A percentile compares a stretch with the other conserved stretches of the same genome.
Evolutionary conservation across 345 rosid genomes (phyloP).

Genomic region (Corchorus capsularis): DNA sequence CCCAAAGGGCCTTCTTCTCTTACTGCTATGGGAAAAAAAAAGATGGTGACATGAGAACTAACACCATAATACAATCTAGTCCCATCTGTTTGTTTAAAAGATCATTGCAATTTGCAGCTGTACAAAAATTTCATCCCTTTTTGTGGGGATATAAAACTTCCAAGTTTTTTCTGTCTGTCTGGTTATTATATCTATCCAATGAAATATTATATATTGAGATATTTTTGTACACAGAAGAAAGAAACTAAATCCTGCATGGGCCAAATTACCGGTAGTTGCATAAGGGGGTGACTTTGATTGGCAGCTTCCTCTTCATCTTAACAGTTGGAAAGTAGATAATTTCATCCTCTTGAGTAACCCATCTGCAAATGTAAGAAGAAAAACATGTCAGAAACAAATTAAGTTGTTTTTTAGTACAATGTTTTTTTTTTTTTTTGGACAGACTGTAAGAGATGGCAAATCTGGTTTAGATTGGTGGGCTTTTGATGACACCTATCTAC

Average conservation of each 20-base stretch:
- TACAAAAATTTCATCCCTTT: slow-evolving; percentile 16
- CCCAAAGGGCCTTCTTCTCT: slow-evolving; percentile 4
- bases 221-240: not conserved
- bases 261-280: slow-evolving; percentile 21
- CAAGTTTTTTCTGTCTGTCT: slow-evolving; percentile 13
- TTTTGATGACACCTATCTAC: slow-evolving; percentile 9
- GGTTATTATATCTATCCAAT: slow-evolving; percentile 4
- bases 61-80: slow-evolving; percentile 20
- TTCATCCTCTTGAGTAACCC: slow-evolving; percentile 63
- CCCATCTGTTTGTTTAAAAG: not conserved
- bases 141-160: slow-evolving; percentile 20
- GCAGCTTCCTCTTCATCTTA: slow-evolving; percentile 66
- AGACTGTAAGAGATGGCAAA: not conserved
- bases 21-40: slow-evolving; percentile 8
- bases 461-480: slow-evolving; percentile 8
- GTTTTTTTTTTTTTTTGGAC: not conserved
- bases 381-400: not conserved
- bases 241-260: slow-evolving; percentile 1
- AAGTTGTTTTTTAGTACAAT: too few species aligned
- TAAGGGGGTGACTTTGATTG: slow-evolving; percentile 47
- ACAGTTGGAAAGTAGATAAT: slow-evolving; percentile 71
- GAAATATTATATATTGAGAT: not conserved
- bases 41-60: slow-evolving; percentile 46
- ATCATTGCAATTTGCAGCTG: slow-evolving; percentile 9
- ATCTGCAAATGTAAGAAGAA: slow-evolving; percentile 34